phyloP scores from a whole-genome alignment of 2,329 filamentous ascomycete species.

The Xylaria multiplex region DNA sequence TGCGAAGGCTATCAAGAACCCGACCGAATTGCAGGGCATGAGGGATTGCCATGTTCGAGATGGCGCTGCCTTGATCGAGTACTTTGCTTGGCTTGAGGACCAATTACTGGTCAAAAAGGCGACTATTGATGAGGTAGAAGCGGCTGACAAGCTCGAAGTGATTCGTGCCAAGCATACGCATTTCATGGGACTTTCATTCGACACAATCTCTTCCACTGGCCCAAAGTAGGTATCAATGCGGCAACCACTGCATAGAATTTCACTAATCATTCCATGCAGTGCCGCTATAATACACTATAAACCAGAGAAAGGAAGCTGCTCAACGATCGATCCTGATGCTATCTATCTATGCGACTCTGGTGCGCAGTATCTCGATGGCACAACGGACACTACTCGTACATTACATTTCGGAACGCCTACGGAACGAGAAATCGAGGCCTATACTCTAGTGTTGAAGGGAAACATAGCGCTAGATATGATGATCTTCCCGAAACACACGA shows the following conservation, averaged over 20 bases:
- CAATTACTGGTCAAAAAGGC: conserved; percentile 79
- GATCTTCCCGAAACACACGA: conserved; percentile 94
- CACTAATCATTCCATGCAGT: conserved; percentile 57
- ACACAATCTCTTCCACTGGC: conserved; percentile 95
- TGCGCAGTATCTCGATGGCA: conserved; percentile 95
- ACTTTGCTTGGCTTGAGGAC: conserved; percentile 96
- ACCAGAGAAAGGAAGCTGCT: conserved; percentile 83
- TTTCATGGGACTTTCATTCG: conserved; percentile 91
- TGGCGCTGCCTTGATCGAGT: conserved; percentile 88
- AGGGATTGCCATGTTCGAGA: conserved; percentile 92
- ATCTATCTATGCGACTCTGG: conserved; percentile 98
- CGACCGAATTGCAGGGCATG: conserved; percentile 91
- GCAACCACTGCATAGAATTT: neutral
- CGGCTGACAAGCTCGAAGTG: conserved; percentile 88
- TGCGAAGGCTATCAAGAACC: conserved; percentile 94
- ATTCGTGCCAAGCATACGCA: conserved; percentile 74
- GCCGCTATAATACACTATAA: conserved; percentile 97
- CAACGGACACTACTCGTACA: conserved; percentile 94
- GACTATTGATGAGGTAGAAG: conserved; percentile 85
- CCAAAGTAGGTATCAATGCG: conserved; percentile 63
- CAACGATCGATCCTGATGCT: conserved; percentile 81
- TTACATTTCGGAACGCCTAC: conserved; percentile 90
- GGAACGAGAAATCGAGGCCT: conserved; percentile 84
- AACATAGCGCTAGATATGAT: conserved; percentile 88
- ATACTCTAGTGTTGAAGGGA: conserved; percentile 94